Evolutionary conservation across 805 yeast genomes (phyloP).

Genomic region (Dipodascus geniculatus): DNA sequence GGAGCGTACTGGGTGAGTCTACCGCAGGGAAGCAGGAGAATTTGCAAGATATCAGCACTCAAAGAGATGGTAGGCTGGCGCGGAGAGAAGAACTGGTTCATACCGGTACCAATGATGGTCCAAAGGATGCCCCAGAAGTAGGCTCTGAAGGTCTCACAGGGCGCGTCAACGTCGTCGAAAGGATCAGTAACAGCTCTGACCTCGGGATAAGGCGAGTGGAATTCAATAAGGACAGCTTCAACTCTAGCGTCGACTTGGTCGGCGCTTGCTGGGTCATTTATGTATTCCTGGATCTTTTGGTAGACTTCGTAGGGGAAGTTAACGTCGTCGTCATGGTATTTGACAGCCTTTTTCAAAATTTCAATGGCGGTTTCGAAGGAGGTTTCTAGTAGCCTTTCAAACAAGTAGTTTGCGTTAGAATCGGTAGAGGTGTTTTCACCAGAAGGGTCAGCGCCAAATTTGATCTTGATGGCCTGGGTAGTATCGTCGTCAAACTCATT

Average conservation of each 20-base stretch:
- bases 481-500: background rate
- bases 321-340: slow-evolving; percentile 2
- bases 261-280: slow-evolving; percentile 9
- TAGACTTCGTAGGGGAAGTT: slow-evolving; percentile 1
- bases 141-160: slow-evolving; percentile 41
- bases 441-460: background rate
- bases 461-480: background rate
- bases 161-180: slow-evolving; percentile 35
- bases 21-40: slow-evolving; percentile 52
- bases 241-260: slow-evolving; percentile 25
- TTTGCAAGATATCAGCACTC: slow-evolving; percentile 40
- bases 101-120: slow-evolving; percentile 33
- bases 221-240: slow-evolving; percentile 32
- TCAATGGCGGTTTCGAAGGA: background rate
- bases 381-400: background rate
- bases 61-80: slow-evolving; percentile 41
- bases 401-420: background rate
- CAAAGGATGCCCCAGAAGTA: slow-evolving; percentile 41
- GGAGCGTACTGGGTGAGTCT: slow-evolving; percentile 29
- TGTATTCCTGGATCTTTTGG: slow-evolving; percentile 5
- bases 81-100: slow-evolving; percentile 33
- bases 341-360: background rate
- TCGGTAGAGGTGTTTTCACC: background rate
- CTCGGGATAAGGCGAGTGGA: slow-evolving; percentile 47
- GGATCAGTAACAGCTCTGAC: slow-evolving; percentile 41